These are phyloP conservation scores for Moesziomyces antarcticus DNA, from an alignment of 1,284 basidiomycete species.

Conservation along the genomic window DNA sequence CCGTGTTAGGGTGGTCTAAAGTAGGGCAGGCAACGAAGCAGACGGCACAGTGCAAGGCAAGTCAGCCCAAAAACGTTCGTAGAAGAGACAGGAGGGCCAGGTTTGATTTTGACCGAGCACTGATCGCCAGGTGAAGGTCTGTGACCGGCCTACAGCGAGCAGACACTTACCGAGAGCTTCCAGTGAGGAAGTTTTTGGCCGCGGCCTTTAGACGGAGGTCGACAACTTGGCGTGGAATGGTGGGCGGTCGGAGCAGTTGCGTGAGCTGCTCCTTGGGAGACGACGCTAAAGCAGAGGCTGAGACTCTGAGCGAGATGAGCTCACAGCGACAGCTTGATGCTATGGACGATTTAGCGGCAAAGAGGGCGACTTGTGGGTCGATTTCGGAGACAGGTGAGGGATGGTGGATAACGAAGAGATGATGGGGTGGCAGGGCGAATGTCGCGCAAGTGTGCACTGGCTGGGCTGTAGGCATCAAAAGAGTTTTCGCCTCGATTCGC, in stretches of 20 bases:
- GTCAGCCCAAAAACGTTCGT: no score
- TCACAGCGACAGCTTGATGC: conserved; percentile 23
- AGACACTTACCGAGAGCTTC: conserved; percentile 36
- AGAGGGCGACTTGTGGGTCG: neutral
- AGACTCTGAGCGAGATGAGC: conserved; percentile 21
- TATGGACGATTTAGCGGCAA: neutral
- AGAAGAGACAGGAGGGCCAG: no score
- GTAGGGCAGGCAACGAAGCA: no score
- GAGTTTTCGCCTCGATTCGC: no score
- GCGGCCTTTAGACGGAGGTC: conserved; percentile 52
- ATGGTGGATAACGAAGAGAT: no score
- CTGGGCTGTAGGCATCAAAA: no score
- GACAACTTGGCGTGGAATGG: conserved; percentile 53
- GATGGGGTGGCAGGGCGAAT: no score
- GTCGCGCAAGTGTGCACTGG: no score
- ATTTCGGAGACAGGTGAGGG: neutral
- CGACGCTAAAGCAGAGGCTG: conserved; percentile 24
- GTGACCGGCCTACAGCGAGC: neutral
- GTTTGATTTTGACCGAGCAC: no score
- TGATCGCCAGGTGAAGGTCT: no score
- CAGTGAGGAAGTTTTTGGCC: conserved; percentile 55
- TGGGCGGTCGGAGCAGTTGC: conserved; percentile 45
- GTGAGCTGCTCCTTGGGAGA: conserved; percentile 34
- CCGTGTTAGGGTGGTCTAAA: conserved; percentile 45
- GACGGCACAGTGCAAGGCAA: no score